Base-by-base conservation (phyloP, 2,329 filamentous ascomycete genomes). In the Sporothrix pallida region DNA sequence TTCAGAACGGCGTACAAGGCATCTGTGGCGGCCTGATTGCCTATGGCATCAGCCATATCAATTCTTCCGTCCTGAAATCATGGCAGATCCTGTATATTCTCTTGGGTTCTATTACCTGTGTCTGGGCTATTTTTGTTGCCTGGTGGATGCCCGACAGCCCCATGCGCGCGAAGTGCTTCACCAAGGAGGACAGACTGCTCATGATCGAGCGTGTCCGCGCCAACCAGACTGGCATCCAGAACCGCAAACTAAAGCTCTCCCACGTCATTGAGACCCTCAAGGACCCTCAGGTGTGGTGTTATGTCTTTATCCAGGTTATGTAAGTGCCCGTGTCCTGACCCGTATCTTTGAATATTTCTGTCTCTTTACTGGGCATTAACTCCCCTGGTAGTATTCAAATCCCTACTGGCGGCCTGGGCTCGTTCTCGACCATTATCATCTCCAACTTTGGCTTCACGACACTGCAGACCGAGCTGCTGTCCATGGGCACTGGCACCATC, bases 361-460 rank as follows among this genome's bases (percentile, higher is more conserved):
- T 15, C 13, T 7, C 13, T 12, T 1, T 62, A 6, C 58, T 42
- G 54, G 5, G 17, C 7, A 17, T 10, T 4, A 5, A 62, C 20
- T 42, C 5, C 17, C 15, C 23, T 26, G 23, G 3, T 26, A 62
- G 65, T 81, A 93, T 92, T 0, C 94, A 91, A 0, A 83, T 94
- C 1, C 92, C 92, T 0, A 94, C 91, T 0, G 90, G 88, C 23
- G 92, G 92, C 0, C 86, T 94, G 0, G 92, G 92, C 8, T 89
- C 89, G 0, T 94, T 93, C 79, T 89, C 90, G 71, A 91, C 91
- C 76, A 91, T 94, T 77, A 91, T 95, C 77, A 93, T 94, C 81
- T 87, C 86, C 72, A 84, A 85, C n/a, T 90, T 94, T 74, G 82
- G 90, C 0, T 95, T 94, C 78, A 86, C 83, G 0, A 83, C 84